Base-by-base conservation (phyloP, 495 filamentous ascomycete genomes). In the Cetradonia linearis region DNA sequence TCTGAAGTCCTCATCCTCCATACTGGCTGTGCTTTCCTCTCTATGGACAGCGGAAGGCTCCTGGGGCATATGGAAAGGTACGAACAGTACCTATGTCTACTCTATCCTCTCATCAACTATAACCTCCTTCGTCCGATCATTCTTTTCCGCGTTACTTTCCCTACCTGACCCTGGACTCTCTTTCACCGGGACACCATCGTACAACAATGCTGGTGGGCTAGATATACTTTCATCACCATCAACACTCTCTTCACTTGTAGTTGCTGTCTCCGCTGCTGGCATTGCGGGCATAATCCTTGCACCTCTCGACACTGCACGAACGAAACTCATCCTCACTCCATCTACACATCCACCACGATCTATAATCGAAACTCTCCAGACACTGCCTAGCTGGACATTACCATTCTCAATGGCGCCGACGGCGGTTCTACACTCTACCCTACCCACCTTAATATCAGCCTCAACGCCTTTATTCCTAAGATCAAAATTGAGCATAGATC, bases 1-100 rank as follows among this genome's bases (percentile, higher is more conserved):
- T 14, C 76, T 95, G 37, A 82, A 83, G 50, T 83, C 81, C 55
- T 78, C 86, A 7, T 81, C 85, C 67, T 89, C 89, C 3, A 74
- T 95, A 58, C 78, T 87, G 59, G 86, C 90, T 56, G 88, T 89
- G 5, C 79, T 96, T 59, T 83, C 82, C 8, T 84, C 90, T 69
- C 74, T 96, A 13, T 97, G 91, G 91, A 74, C 79, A n/a, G 89
- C 86, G 63, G 93, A 94, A 69, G 88, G 88, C 9, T 85, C 86
- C 9, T 90, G 87, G 78, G 94, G 93, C 7, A 83, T 95, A 0
- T 98, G 91, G 91, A 96, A 96, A 74, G 89, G 86, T 30, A 84
- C 88, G 36, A 95, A 95, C 67, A 78, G 86, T n/a, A 91, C 89
- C 1, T 95, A 95, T 63, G 78, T 96, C 55, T 90, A 95, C 73